Conservation (phyloP, 345 rosid genomes). For the Bretschneidera sinensis region DNA sequence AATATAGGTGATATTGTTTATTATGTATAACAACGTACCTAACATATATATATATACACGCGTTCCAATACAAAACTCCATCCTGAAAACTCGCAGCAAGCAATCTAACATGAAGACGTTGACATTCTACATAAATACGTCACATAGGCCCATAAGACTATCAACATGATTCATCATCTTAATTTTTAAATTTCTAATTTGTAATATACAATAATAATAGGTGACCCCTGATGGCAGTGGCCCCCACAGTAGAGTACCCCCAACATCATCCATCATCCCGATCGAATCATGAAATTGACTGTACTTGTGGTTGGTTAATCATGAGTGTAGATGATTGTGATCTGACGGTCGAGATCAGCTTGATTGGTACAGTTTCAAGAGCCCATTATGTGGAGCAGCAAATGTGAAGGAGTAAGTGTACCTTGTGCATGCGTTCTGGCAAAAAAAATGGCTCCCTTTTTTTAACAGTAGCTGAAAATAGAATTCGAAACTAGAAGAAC, state of each 20-base stretch:
- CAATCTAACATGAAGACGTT: constrained; percentile 1
- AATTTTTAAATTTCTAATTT: too few species aligned
- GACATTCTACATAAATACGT: constrained; percentile 1
- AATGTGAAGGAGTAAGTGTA: constrained; percentile 3
- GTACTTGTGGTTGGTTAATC: too few species aligned
- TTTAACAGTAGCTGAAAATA: constrained; percentile 10
- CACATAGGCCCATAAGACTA: too few species aligned
- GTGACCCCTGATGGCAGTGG: too few species aligned
- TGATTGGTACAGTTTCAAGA: too few species aligned
- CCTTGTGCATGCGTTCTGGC: background rate
- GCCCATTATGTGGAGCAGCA: too few species aligned
- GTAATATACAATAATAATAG: too few species aligned
- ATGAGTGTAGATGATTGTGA: background rate
- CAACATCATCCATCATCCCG: too few species aligned
- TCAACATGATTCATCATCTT: background rate
- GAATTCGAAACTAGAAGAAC: background rate
- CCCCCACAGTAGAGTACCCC: too few species aligned
- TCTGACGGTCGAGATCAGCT: constrained; percentile 8
- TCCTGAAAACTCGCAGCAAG: constrained; percentile 6
- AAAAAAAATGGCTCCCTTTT: background rate
- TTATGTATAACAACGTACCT: background rate
- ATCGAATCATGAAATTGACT: too few species aligned
- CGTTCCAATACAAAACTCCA: background rate
- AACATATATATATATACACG: background rate
- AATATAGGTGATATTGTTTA: background rate